Conservation (phyloP, 2,329 filamentous ascomycete species). For the Verticillium longisporum region DNA sequence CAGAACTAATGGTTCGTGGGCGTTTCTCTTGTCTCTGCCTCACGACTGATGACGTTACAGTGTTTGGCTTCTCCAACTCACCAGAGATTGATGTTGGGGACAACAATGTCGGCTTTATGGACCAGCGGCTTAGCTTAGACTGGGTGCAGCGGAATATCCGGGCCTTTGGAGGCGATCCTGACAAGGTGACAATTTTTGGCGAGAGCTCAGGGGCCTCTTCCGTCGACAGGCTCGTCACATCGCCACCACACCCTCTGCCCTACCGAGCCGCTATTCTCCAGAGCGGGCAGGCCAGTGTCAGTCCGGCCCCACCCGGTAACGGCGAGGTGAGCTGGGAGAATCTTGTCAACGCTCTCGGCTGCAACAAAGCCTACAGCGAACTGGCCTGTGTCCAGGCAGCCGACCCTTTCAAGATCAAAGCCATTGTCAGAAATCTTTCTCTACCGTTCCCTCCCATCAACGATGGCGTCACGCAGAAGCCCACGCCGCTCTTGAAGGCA, state of each 20-base stretch:
- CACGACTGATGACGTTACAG: background rate
- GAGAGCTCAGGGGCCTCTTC: conserved; percentile 44
- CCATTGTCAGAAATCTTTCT: conserved; percentile 2
- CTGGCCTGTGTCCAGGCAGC: conserved; percentile 1
- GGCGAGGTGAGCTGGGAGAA: conserved; percentile 5
- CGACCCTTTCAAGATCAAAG: conserved; percentile 3
- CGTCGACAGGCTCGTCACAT: conserved; percentile 42
- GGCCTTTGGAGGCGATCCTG: conserved; percentile 56
- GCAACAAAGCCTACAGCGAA: conserved; percentile 1
- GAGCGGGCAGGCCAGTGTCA: conserved; percentile 1
- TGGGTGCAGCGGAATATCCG: conserved; percentile 58
- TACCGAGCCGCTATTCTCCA: conserved; percentile 37
- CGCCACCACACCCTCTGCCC: conserved; percentile 36
- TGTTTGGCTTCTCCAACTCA: conserved; percentile 5
- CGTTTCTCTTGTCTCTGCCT: background rate
- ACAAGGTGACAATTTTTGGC: conserved; percentile 55
- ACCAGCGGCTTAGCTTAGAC: conserved; percentile 49
- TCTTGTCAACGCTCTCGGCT: conserved; percentile 4
- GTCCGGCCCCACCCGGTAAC: conserved; percentile 1
- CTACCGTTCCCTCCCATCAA: conserved; percentile 7
- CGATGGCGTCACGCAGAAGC: conserved; percentile 5
- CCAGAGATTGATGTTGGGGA: background rate
- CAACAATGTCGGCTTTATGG: conserved; percentile 45
- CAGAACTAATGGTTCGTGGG: background rate
- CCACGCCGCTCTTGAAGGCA: background rate